Base-by-base conservation (phyloP, 2,329 filamentous ascomycete species). In the Penicillium sp. region DNA sequence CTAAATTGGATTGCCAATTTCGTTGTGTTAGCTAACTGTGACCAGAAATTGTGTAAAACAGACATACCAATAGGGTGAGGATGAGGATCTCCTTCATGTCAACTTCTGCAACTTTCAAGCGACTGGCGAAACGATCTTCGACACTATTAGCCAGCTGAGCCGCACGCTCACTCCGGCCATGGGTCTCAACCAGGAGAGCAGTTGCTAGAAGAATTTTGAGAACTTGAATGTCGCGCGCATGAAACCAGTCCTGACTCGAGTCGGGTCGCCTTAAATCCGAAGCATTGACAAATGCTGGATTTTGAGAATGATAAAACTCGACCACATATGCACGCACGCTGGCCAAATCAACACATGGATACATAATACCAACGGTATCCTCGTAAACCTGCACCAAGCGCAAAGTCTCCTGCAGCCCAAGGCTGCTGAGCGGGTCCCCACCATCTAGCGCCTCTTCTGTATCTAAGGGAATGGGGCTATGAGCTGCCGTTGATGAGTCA, bases 341-440 rank as follows among this genome's bases (percentile, higher is more conserved):
- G 26, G 88, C 82, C 29, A 94, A 85, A 60, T 89, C 82, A 36
- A 95, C 71, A 15, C 95, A 85, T 0, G 91, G 91, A 66, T 95
- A 95, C 89, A 95, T 94, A 61, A 92, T 81, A 31, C 89, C 89
- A 63, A 94, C 85, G 64, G 95, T 90, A 60, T 96, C 90, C 57
- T 95, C 88, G 67, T 93, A 92, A 0, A 95, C 77, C 13, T 83
- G 79, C 55, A 89, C 87, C 13, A 96, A 74, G 0, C 89, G 83
- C 10, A 92, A 70, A 60, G 92, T 88, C 66, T 96, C 90, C 39
- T 89, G 83, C 64, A 85, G 83, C 39, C 82, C 82, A 34, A 94
- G 80, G 15, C 84, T 81, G 79, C 88, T 88, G 13, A 96, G 79
- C 0, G 89, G 89, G 64, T 95, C 90, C 54, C 81, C 76, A 52